Evolutionary conservation across 768 basidiomycete genomes (phyloP), one percentile per base, ranked within the genome.

Genomic region (Xerocomellus intermedius): DNA sequence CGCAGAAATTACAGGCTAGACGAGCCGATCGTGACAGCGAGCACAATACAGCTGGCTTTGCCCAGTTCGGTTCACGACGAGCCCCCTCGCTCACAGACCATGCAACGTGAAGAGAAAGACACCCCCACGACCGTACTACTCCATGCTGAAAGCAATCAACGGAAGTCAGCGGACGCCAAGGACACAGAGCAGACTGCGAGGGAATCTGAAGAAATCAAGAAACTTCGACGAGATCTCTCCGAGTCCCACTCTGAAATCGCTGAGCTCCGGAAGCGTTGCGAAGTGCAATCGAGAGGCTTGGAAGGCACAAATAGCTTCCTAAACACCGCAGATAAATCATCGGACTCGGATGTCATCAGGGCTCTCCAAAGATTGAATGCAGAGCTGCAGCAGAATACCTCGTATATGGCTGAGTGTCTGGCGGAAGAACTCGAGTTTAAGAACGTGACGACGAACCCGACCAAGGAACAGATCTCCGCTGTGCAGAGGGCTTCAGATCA

Each of bases 271-370:
- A 58, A 37, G 12, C 54, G 49, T 14, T 58, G 49, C 21, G 57
- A 56, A n/a, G 49, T 54, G 3, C 57, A 58, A 33, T 43, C 54
- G 8, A 58, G 36, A 30, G 50, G 53, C 26, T 67, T 53, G 14
- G 48, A 57, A 44, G 17, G 16, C 9, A 46, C 56, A 26, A 59
- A 52, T 32, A 17, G 10, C 19, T 57, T 57, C 36, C 13, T 57
- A 37, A 46, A 28, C 2, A 32, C 49, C 6, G 46, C 55, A 14
- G 58, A 59, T 30, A 59, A 52, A 42, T 59, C 51, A 10, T 59
- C 58, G 14, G 58, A 59, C 38, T 46, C 47, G 16, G 58, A 58
- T 33, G 22, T 59, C 16, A 52, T 49, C 16, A 21, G 24, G 3
- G 58, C 42, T 24, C 38, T 57, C 8, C 47, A 52, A 38, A 59